Evolutionary conservation across 805 yeast genomes (phyloP).

Genomic region (Metschnikowia baotianmanensis): DNA sequence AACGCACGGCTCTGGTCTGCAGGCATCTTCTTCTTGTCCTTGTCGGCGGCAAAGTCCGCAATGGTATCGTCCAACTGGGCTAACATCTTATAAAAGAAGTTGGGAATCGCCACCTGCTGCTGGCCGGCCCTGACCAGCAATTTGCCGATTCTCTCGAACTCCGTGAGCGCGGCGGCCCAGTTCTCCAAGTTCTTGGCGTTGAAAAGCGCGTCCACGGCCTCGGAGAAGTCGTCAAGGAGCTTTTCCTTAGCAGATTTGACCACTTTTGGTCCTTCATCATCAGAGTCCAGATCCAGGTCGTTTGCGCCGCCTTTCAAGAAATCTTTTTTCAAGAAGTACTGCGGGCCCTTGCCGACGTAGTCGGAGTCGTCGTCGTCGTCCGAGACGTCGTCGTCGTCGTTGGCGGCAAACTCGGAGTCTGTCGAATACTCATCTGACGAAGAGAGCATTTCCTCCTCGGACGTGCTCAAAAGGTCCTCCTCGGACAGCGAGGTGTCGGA

Average conservation of each 20-base stretch:
- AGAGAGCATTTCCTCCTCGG: slow-evolving; percentile 60
- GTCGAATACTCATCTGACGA: slow-evolving; percentile 43
- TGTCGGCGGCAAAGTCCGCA: slow-evolving; percentile 45
- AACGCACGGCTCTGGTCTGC: slow-evolving; percentile 82
- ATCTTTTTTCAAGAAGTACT: slow-evolving; percentile 53
- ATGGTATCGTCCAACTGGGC: slow-evolving; percentile 71
- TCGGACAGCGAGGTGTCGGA: slow-evolving; percentile 54
- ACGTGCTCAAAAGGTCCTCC: slow-evolving; percentile 50
- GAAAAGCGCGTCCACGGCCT: slow-evolving; percentile 63
- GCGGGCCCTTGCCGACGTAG: slow-evolving; percentile 44
- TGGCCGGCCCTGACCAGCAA: slow-evolving; percentile 66
- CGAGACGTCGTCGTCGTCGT: slow-evolving; percentile 28
- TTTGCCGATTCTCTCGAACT: slow-evolving; percentile 77
- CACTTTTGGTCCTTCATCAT: slow-evolving; percentile 74
- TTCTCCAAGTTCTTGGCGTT: slow-evolving; percentile 66
- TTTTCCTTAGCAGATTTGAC: slow-evolving; percentile 94
- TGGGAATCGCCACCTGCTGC: slow-evolving; percentile 74
- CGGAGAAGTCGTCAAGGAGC: slow-evolving; percentile 80
- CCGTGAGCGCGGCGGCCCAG: slow-evolving; percentile 73
- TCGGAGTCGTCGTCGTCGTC: slow-evolving; percentile 33
- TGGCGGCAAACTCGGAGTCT: slow-evolving; percentile 54
- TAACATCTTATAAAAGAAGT: slow-evolving; percentile 62
- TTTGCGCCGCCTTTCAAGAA: slow-evolving; percentile 41
- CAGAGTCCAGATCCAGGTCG: slow-evolving; percentile 46
- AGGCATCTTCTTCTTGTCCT: slow-evolving; percentile 68